Conservation (phyloP, 345 rosid species). For the Passiflora organensis region DNA sequence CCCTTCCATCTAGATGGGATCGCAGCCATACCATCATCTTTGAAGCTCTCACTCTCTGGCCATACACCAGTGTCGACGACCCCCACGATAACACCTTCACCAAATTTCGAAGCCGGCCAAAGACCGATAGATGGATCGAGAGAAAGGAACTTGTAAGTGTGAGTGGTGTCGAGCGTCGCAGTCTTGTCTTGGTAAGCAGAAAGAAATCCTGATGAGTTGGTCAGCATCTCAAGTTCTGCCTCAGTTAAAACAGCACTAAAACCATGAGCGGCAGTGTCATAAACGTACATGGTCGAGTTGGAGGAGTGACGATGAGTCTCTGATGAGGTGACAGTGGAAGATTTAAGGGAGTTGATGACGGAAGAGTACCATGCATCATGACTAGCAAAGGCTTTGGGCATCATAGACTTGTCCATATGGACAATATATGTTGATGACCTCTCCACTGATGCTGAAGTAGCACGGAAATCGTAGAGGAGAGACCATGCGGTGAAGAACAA, state of each 20-base stretch:
- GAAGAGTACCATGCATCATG: constrained; percentile 26
- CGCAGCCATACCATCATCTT: constrained; percentile 20
- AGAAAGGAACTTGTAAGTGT: constrained; percentile 21
- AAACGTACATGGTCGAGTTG: constrained; percentile 10
- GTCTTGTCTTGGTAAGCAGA: constrained; percentile 20
- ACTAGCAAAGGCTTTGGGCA: constrained; percentile 28
- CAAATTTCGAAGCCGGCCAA: constrained; percentile 30
- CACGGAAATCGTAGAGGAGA: not conserved
- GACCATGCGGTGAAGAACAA: not conserved
- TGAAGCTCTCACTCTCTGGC: constrained; percentile 35
- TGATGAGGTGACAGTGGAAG: not conserved
- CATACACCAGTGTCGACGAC: constrained; percentile 39
- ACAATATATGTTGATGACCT: constrained; percentile 27
- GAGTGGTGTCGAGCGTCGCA: constrained; percentile 25
- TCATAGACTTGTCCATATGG: constrained; percentile 31
- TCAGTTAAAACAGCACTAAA: constrained; percentile 24
- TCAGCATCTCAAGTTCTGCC: constrained; percentile 12
- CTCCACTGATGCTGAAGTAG: not conserved
- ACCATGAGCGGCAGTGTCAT: constrained; percentile 21
- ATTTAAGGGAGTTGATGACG: constrained; percentile 11
- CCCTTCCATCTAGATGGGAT: constrained; percentile 42
- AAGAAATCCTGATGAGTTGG: constrained; percentile 15
- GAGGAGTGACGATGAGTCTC: not conserved
- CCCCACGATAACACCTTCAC: constrained; percentile 31
- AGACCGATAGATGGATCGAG: constrained; percentile 12